Evolutionary conservation across 192 early-diverging fungal species (phyloP), one percentile per base, ranked within the genome.

Genomic region (Thamnidium elegans): DNA sequence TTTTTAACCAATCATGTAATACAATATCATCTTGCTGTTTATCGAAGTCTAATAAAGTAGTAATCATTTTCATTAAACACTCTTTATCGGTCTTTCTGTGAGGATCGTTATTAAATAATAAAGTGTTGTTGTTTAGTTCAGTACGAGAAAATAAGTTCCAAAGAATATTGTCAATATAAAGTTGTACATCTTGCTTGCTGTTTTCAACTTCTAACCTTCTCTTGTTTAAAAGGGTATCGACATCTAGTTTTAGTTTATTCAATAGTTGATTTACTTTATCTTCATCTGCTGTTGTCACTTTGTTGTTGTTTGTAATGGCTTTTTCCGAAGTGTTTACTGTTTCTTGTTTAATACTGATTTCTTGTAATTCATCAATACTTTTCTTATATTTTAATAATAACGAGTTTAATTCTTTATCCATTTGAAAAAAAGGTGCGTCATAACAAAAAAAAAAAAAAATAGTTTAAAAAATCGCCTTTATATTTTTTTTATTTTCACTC

Each of bases 1-100:
- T 59, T 23, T 20, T 30, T 15, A 43, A 21, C 58, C 58, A 59
- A 15, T 59, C 20, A 39, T 45, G 58, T 14, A 59, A 9, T n/a
- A 19, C n/a, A 0, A 39, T 17, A 7, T 34, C 7, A 8, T 39
- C 17, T 7, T 56, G 26, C 55, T 4, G 31, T 14, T 19, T 56
- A 7, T 59, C 21, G 42, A 44, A 59, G 0, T 59, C 21, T 36
- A 59, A 44, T 13, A 59, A 20, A 7, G 58, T 59, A 43, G 21
- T 59, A 11, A 59, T 13, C 7, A 59, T 59, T n/a, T 21, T 42
- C 39, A 14, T 13, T 6, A 48, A 10, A 39, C 36, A 39, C 36
- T 39, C 36, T 39, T 39, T 39, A 39, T 39, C 36, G 9, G 36
- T 39, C 36, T 39, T 39, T 39, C 36, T 6, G 9, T 39, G 5